Evolutionary conservation across 306 rosid species (phyloP), one percentile per base, ranked within the genome.

Genomic region (Vigna angularis): DNA sequence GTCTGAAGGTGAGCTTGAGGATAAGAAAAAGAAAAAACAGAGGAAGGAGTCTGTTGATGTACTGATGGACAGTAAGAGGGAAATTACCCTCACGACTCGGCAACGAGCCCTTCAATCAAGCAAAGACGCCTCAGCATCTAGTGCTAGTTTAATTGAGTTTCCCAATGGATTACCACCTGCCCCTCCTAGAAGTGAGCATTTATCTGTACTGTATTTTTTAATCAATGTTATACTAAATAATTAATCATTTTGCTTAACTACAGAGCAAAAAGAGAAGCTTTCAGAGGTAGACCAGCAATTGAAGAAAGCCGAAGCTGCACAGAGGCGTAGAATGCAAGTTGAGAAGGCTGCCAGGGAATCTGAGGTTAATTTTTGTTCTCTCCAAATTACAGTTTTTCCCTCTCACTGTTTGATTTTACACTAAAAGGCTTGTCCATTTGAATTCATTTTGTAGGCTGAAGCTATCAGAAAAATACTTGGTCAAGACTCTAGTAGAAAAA

Each of bases 151-250:
- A 77, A 86, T 96, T 2, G 97, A 96, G 82, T 96, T 93, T 85
- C 99, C 98, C n/a, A 91, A 96, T 53, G 99, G 99, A 72, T 84
- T 96, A 69, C 98, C 97, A 5, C 98, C 97, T 75, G 98, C 94
- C 48, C 94, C 97, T 1, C 80, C 99, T 48, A 89, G 99, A 90
- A 96, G 98, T 96, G 86, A 88, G 99, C 74, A 61, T 84, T 74
- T 74, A 50, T 70, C 52, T 57, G 51, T 48, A 40, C 22, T 48
- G 17, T 12, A 36, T 7, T n/a, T 74, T 30, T 67, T 17, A 48
- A 57, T 66, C 86, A 62, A 69, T 70, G 81, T 76, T 24, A 69
- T 59, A 14, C 79, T 64, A 53, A 70, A 45, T 70, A 66, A 47
- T 69, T 75, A 68, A 72, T 75, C 82, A 71, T 73, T 45, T 56